Evolutionary conservation across 1,139 yeast genomes (phyloP).

Genomic region (Ogataea hybrid): DNA sequence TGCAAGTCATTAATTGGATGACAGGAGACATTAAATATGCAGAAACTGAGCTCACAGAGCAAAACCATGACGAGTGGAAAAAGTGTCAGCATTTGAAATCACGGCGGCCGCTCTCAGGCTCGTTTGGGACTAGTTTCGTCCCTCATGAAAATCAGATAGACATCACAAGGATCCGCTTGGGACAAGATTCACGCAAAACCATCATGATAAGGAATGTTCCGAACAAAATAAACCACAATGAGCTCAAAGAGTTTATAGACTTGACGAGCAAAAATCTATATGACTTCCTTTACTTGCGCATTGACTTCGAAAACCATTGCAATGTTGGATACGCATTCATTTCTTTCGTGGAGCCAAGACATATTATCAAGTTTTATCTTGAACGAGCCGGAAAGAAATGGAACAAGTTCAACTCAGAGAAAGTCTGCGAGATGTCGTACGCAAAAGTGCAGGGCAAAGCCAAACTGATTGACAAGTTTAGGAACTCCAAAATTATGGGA

Average conservation of each 20-base stretch:
- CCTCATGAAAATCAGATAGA: constrained; percentile 31
- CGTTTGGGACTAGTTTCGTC: constrained; percentile 15
- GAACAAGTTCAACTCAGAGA: constrained; percentile 45
- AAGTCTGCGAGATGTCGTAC: constrained; percentile 47
- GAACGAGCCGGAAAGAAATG: constrained; percentile 47
- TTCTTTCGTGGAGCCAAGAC: constrained; percentile 42
- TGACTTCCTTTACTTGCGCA: constrained; percentile 52
- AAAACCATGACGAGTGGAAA: constrained; percentile 21
- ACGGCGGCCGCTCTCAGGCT: constrained; percentile 24
- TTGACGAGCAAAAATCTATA: constrained; percentile 46
- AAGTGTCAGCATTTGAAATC: constrained; percentile 24
- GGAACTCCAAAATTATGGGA: constrained; percentile 48
- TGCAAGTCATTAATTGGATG: constrained; percentile 17
- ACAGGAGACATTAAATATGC: constrained; percentile 12
- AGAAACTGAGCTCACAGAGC: constrained; percentile 3
- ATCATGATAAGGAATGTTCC: constrained; percentile 53
- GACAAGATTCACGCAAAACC: constrained; percentile 44
- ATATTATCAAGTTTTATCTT: constrained; percentile 43
- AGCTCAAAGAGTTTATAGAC: constrained; percentile 44
- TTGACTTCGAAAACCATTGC: constrained; percentile 49
- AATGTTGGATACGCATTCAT: constrained; percentile 54
- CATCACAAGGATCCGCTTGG: constrained; percentile 36
- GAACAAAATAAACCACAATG: constrained; percentile 44
- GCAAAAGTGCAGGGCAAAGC: constrained; percentile 50
- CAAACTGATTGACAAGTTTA: constrained; percentile 43